Conservation (phyloP, 2,329 filamentous ascomycete genomes). For the Calonectria pauciramosa region DNA sequence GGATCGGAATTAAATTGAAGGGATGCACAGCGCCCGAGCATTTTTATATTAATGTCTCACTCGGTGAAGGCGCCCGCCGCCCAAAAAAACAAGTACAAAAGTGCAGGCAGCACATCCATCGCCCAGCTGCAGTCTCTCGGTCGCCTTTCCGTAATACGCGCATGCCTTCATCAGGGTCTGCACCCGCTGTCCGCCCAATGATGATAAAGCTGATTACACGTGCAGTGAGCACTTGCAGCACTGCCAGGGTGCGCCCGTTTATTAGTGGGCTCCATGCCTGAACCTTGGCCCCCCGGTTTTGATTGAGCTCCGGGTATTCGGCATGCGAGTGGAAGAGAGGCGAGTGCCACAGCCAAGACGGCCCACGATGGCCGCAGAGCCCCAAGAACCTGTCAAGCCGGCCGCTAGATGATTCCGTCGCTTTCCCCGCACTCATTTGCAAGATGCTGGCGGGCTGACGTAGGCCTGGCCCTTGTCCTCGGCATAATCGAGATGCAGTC, state of each 20-base stretch:
- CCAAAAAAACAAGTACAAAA: background rate
- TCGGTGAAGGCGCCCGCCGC: background rate
- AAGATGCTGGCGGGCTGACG: background rate
- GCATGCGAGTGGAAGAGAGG: background rate
- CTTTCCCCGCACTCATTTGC: slow-evolving; percentile 1
- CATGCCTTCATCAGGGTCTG: background rate
- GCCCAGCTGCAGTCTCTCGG: background rate
- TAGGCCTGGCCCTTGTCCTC: background rate
- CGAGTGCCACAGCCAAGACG: background rate
- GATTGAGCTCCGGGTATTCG: slow-evolving; percentile 4
- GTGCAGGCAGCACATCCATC: background rate
- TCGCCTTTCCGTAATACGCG: slow-evolving; percentile 6
- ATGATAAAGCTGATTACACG: slow-evolving; percentile 3
- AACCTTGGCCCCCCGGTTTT: background rate
- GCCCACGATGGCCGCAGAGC: background rate
- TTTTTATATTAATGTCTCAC: slow-evolving; percentile 9
- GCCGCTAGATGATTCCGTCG: background rate
- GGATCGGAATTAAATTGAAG: background rate
- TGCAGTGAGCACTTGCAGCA: slow-evolving; percentile 6
- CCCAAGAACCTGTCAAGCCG: background rate
- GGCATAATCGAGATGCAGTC: background rate
- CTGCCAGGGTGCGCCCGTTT: background rate
- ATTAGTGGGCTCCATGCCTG: background rate
- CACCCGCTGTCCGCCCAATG: background rate
- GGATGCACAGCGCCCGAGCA: background rate